A percentile compares a stretch with the other conserved stretches of the same genome.
Conservation (phyloP, 1,139 yeast species). For the Debaryomyces coudertii region DNA sequence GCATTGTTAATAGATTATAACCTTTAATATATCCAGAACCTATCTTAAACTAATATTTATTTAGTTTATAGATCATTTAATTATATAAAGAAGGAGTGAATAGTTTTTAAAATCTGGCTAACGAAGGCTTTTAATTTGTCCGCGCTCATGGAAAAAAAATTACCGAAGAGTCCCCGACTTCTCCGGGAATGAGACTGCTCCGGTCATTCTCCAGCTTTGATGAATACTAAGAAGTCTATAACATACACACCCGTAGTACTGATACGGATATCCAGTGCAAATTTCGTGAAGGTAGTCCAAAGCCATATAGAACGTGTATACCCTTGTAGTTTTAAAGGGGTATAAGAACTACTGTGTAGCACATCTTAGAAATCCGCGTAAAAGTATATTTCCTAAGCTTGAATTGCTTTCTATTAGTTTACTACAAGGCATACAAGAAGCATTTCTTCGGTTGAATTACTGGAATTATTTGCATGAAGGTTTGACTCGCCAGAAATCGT, state of each 20-base stretch:
- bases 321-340: not conserved
- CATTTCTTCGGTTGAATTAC: too few relatives aligned
- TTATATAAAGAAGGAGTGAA: conserved; percentile 7
- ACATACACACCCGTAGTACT: not conserved
- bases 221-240: not conserved
- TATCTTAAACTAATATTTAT: conserved; percentile 8
- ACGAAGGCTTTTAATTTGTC: conserved; percentile 14
- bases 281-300: not conserved
- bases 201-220: conserved; percentile 2
- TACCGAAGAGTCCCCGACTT: conserved; percentile 8
- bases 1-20: conserved; percentile 28
- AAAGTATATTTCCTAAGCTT: too few relatives aligned
- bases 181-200: conserved; percentile 9
- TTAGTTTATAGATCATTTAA: conserved; percentile 11
- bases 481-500: not conserved
- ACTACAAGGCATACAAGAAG: too few relatives aligned
- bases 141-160: conserved; percentile 11
- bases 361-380: too few relatives aligned
- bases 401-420: too few relatives aligned
- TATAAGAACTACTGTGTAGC: not conserved
- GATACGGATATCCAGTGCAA: not conserved
- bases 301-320: not conserved
- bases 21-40: conserved; percentile 6
- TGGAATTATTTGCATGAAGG: too few relatives aligned
- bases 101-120: conserved; percentile 2